These are phyloP conservation scores for Cladophialophora immunda DNA, from an alignment of 2,329 filamentous ascomycete genomes.

Conservation along the genomic window DNA sequence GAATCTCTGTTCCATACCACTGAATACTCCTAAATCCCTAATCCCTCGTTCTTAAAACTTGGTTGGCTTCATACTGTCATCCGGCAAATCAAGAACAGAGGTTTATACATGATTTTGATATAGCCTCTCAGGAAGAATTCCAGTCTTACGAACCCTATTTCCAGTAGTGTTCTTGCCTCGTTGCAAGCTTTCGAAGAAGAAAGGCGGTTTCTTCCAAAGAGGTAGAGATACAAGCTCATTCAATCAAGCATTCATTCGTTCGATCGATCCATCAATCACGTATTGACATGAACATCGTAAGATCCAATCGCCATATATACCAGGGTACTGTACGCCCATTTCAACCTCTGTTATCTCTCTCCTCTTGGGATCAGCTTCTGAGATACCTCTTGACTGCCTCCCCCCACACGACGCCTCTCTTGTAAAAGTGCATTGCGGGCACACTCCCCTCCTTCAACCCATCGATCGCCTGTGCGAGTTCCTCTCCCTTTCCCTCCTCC, in stretches of 20 bases:
- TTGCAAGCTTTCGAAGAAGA: background rate
- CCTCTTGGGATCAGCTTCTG: slow-evolving; percentile 36
- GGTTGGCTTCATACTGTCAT: background rate
- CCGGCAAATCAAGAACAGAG: background rate
- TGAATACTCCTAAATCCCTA: background rate
- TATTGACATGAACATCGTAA: background rate
- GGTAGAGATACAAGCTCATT: background rate
- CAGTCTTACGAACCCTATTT: background rate
- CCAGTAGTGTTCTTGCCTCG: background rate
- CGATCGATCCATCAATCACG: background rate
- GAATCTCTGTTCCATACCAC: background rate
- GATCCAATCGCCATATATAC: background rate
- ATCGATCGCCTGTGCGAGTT: slow-evolving; percentile 66
- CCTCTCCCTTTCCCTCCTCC: slow-evolving; percentile 63
- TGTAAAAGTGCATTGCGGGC: slow-evolving; percentile 67
- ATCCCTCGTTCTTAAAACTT: background rate
- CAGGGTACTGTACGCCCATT: background rate
- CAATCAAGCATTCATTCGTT: background rate
- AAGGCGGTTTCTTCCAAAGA: background rate
- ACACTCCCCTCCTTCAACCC: slow-evolving; percentile 65
- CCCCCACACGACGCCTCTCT: slow-evolving; percentile 65
- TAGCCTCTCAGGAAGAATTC: too few relatives aligned
- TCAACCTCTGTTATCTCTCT: background rate
- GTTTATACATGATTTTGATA: too few relatives aligned
- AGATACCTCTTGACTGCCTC: slow-evolving; percentile 63